Percentiles rank a stretch among this genome's conserved stretches.
These are phyloP conservation scores for Rubus idaeus DNA, from an alignment of 306 rosid species.

Conservation along the genomic window DNA sequence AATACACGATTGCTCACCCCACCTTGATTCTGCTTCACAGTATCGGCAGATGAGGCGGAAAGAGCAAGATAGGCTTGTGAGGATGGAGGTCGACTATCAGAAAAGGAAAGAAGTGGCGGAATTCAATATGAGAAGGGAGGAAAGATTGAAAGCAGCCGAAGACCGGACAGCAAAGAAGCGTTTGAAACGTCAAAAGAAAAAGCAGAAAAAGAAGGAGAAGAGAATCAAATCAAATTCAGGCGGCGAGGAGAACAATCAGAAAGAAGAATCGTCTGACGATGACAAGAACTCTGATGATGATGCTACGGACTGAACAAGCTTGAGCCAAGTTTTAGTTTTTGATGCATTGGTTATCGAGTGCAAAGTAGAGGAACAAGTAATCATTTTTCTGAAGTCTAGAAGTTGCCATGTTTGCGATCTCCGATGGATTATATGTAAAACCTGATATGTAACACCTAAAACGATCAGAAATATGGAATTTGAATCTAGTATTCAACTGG, in stretches of 20 bases:
- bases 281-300: conserved; percentile 55
- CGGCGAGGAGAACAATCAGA: conserved; percentile 47
- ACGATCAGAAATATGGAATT: neutral
- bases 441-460: neutral
- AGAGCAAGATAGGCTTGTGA: conserved; percentile 90
- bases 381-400: conserved; percentile 5
- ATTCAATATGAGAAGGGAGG: conserved; percentile 79
- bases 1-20: neutral
- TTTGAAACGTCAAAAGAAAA: conserved; percentile 83
- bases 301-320: conserved; percentile 34
- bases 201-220: conserved; percentile 73
- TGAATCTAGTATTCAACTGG: neutral
- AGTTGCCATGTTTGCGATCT: neutral
- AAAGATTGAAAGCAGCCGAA: conserved; percentile 79
- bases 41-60: conserved; percentile 95
- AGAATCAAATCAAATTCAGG: conserved; percentile 45
- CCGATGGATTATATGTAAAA: neutral
- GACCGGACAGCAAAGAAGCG: conserved; percentile 86
- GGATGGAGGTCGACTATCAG: conserved; percentile 90
- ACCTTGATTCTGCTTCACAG: conserved; percentile 44
- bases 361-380: neutral
- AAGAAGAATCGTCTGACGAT: conserved; percentile 60
- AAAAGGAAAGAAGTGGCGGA: conserved; percentile 75
- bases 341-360: neutral
- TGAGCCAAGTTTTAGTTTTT: neutral